Conservation (phyloP, 1,284 basidiomycete species). For the Agaricales sp. region DNA sequence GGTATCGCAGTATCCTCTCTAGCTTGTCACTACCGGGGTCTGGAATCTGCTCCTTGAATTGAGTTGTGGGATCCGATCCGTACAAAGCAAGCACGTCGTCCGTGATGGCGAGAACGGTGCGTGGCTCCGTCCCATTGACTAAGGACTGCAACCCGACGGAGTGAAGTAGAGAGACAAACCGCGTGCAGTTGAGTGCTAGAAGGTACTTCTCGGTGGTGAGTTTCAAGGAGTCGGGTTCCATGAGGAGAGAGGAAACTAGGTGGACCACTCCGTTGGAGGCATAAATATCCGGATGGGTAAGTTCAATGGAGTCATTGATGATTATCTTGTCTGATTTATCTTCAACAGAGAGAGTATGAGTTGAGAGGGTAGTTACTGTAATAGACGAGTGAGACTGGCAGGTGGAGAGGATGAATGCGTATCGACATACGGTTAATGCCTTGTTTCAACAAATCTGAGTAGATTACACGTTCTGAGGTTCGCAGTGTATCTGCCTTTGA, state of each 20-base stretch:
- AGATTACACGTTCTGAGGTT: conserved; percentile 36
- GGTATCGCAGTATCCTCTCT: conserved; percentile 65
- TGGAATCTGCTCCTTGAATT: conserved; percentile 33
- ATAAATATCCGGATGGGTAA: conserved; percentile 73
- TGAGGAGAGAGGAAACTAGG: conserved; percentile 73
- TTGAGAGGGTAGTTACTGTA: conserved; percentile 63
- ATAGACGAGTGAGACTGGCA: conserved; percentile 11
- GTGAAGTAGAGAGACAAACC: conserved; percentile 83
- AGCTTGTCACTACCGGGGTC: conserved; percentile 57
- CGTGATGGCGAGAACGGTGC: conserved; percentile 80
- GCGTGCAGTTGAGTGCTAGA: conserved; percentile 81
- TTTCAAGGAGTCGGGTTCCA: conserved; percentile 68
- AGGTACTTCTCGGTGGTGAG: conserved; percentile 92
- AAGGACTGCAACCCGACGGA: conserved; percentile 70
- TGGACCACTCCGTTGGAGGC: conserved; percentile 95
- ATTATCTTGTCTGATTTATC: conserved; percentile 41
- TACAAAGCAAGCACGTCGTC: conserved; percentile 75
- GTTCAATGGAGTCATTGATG: conserved; percentile 50
- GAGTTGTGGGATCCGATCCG: conserved; percentile 12
- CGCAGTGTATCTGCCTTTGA: neutral
- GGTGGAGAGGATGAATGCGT: conserved; percentile 5
- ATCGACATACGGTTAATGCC: conserved; percentile 41
- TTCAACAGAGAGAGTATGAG: conserved; percentile 53
- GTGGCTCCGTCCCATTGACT: conserved; percentile 65
- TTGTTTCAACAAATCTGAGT: conserved; percentile 52